A percentile compares a stretch with the other conserved stretches of the same genome.
phyloP scores from a whole-genome alignment of 2,329 filamentous ascomycete species.

The Metarhizium humberi region DNA sequence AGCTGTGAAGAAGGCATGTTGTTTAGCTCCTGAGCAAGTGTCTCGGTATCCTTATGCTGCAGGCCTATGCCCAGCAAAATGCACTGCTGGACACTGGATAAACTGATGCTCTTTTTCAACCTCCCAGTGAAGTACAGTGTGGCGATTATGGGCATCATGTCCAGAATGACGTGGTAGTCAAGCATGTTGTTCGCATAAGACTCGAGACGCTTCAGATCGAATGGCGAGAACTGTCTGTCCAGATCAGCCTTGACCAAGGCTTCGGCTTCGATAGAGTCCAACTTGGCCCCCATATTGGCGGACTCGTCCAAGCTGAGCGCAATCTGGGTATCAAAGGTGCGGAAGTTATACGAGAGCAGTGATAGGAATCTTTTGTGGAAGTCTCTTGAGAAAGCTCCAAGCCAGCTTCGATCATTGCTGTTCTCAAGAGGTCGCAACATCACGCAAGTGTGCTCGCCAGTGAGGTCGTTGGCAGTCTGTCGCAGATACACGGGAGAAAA shows the following conservation, averaged over 20 bases:
- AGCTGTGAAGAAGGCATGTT: constrained; percentile 67
- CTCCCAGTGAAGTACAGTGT: constrained; percentile 77
- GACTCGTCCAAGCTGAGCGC: constrained; percentile 86
- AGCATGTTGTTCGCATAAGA: constrained; percentile 95
- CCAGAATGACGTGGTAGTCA: constrained; percentile 94
- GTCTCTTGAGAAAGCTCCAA: constrained; percentile 82
- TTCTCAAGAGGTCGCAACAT: constrained; percentile 78
- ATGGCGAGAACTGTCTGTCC: constrained; percentile 72
- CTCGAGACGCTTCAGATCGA: constrained; percentile 89
- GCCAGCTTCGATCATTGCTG: constrained; percentile 67
- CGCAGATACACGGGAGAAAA: constrained; percentile 90
- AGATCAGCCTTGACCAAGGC: constrained; percentile 66
- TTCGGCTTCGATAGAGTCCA: constrained; percentile 42
- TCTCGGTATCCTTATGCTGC: constrained; percentile 80
- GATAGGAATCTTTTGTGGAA: constrained; percentile 92
- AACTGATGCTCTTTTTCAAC: constrained; percentile 54
- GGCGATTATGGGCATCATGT: constrained; percentile 78
- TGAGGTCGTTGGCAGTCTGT: constrained; percentile 92
- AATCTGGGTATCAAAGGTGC: constrained; percentile 65
- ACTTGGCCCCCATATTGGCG: constrained; percentile 60
- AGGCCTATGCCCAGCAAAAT: constrained; percentile 86
- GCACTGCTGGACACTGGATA: constrained; percentile 76
- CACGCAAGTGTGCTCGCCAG: constrained; percentile 94
- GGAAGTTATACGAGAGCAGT: constrained; percentile 87
- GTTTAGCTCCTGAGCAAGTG: constrained; percentile 67